These are phyloP conservation scores for Gymnopilus junonius DNA, from an alignment of 768 basidiomycete species.

Conservation along the genomic window DNA sequence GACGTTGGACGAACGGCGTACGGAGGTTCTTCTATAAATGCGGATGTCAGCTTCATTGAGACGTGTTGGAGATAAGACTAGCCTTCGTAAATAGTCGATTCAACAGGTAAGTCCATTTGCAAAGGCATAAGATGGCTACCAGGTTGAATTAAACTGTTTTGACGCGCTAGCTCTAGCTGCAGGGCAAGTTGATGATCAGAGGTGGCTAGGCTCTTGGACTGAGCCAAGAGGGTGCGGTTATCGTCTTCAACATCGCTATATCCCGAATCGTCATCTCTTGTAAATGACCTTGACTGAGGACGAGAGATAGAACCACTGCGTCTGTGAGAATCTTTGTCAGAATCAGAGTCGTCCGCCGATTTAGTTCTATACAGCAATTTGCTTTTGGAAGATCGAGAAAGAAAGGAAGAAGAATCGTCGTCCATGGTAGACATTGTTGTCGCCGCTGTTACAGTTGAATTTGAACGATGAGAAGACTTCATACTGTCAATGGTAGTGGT, in stretches of 20 bases:
- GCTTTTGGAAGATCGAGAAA: slow-evolving; percentile 50
- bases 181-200: slow-evolving; percentile 79
- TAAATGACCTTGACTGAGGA: slow-evolving; percentile 35
- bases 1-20: slow-evolving; percentile 58
- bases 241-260: slow-evolving; percentile 54
- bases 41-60: slow-evolving; percentile 6
- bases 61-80: slow-evolving; percentile 20
- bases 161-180: slow-evolving; percentile 81
- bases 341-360: slow-evolving; percentile 47
- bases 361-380: slow-evolving; percentile 48
- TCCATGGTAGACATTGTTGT: slow-evolving; percentile 67
- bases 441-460: slow-evolving; percentile 67
- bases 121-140: slow-evolving; percentile 44
- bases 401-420: slow-evolving; percentile 58
- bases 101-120: slow-evolving; percentile 50
- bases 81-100: slow-evolving; percentile 85
- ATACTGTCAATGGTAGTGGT: slow-evolving; percentile 69
- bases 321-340: slow-evolving; percentile 52
- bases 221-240: slow-evolving; percentile 39
- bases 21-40: slow-evolving; percentile 61
- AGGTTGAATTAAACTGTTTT: slow-evolving; percentile 82
- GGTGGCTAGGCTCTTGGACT: slow-evolving; percentile 51
- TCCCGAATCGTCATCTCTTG: slow-evolving; percentile 43
- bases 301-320: slow-evolving; percentile 38
- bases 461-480: slow-evolving; percentile 74